Evolutionary conservation across 192 early-diverging fungal genomes (phyloP), one percentile per base, ranked within the genome.

Genomic region (Glomus cerebriforme): DNA sequence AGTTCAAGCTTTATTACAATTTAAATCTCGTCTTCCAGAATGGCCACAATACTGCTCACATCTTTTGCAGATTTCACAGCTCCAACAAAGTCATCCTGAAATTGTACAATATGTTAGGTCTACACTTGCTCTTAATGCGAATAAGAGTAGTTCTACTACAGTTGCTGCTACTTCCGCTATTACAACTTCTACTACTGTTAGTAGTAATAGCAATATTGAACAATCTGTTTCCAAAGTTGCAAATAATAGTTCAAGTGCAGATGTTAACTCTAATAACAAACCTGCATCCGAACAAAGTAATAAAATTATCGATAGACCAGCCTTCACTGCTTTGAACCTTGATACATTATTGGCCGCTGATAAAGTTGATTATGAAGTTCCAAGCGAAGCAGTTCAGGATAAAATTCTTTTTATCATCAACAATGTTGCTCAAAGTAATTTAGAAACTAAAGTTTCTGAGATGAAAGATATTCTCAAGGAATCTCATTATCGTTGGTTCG

Each of bases 351-450:
- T 90, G 34, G 81, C 84, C 17, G 88, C 85, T n/a, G 85, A 85
- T 64, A 79, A 85, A 75, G 85, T 72, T 72, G 84, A 85, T 3
- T 85, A 83, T 70, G 82, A 86, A 59, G 37, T 80, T 68, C 81
- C 82, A 13, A 82, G 81, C 47, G 83, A 79, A 77, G 81, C 81
- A 43, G 82, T 81, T 5, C 87, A 87, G 59, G 98, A 99, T 82
- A 97, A 97, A 86, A 95, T 99, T 62, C 88, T 97, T 39, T 99
- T 99, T 83, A 96, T 95, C 31, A 91, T 99, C 80, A 99, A 99
- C 88, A 99, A 99, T 78, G 84, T 99, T 54, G 92, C 96, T 34
- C 87, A 87, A 29, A 94, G 89, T 80, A 99, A 98, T 78, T 79
- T 98, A 2, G 91, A 90, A 1, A 85, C 85, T 17, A 98, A 98